A percentile compares a stretch with the other conserved stretches of the same genome.
Evolutionary conservation across 73 alveolate genomes (phyloP).

Genomic region (Paramecium sonneborni): DNA sequence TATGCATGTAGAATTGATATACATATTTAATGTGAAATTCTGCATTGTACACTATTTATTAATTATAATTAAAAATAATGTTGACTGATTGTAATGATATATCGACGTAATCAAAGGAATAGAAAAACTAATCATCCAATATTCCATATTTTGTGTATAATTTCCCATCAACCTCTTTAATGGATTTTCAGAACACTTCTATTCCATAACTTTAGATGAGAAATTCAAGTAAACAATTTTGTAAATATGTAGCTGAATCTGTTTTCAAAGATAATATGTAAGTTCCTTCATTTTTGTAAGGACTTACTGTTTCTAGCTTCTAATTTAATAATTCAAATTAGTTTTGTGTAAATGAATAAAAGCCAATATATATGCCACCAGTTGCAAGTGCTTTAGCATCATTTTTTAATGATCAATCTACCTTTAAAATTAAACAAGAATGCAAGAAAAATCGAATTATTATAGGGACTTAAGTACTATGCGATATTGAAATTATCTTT

Average conservation of each 20-base stretch:
- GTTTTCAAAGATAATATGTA: not conserved
- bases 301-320: not conserved
- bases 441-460: slow-evolving; percentile 15
- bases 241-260: not conserved
- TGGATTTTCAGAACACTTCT: not conserved
- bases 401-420: not conserved
- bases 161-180: not conserved
- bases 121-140: not conserved
- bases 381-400: not conserved
- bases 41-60: not conserved
- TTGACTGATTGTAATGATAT: not conserved
- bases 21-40: not conserved
- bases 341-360: not conserved
- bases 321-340: not conserved
- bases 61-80: not conserved
- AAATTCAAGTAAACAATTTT: not conserved
- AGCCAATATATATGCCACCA: not conserved
- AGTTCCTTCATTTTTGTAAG: not conserved
- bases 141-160: not conserved
- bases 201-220: not conserved
- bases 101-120: not conserved
- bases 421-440: not conserved
- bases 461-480: not conserved
- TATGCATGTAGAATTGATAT: not conserved
- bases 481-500: not conserved